Evolutionary conservation across 2,329 filamentous ascomycete genomes (phyloP).

Genomic region (Neofusicoccum ribis): DNA sequence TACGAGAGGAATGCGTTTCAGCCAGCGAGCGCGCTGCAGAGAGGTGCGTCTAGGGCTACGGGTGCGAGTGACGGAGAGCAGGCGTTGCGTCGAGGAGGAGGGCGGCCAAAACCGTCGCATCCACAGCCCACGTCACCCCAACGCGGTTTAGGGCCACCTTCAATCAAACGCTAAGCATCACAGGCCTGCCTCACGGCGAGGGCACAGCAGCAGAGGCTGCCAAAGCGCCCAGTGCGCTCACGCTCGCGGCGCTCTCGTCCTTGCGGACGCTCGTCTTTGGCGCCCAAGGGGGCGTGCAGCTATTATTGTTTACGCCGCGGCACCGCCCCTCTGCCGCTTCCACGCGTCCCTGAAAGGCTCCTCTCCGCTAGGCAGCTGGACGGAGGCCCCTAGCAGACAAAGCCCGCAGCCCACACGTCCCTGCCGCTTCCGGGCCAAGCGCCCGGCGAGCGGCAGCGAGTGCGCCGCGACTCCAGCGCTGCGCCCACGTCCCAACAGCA

Average conservation of each 20-base stretch:
- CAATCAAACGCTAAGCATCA: constrained; percentile 16
- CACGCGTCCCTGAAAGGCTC: constrained; percentile 17
- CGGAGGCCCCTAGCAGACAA: constrained; percentile 3
- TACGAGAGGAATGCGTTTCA: constrained; percentile 20
- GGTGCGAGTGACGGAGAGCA: constrained; percentile 9
- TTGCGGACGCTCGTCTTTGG: constrained; percentile 1
- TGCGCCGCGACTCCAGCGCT: background rate
- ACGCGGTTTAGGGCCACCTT: constrained; percentile 15
- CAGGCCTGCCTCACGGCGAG: background rate
- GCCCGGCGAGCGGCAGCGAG: background rate
- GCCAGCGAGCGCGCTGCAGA: constrained; percentile 11
- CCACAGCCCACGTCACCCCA: constrained; percentile 15
- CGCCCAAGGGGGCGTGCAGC: constrained; percentile 6
- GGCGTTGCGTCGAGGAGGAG: constrained; percentile 16
- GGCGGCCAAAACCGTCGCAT: constrained; percentile 19
- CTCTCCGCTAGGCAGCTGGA: constrained; percentile 10
- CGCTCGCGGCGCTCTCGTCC: constrained; percentile 6
- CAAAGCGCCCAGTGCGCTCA: constrained; percentile 1
- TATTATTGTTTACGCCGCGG: constrained; percentile 9
- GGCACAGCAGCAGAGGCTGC: constrained; percentile 2
- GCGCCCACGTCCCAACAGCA: background rate
- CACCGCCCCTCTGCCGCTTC: constrained; percentile 13
- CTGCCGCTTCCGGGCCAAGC: background rate
- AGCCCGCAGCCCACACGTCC: background rate
- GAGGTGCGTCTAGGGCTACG: constrained; percentile 9